Base-by-base conservation (phyloP, 179 eudicot genomes). In the Drosera spatulata region DNA sequence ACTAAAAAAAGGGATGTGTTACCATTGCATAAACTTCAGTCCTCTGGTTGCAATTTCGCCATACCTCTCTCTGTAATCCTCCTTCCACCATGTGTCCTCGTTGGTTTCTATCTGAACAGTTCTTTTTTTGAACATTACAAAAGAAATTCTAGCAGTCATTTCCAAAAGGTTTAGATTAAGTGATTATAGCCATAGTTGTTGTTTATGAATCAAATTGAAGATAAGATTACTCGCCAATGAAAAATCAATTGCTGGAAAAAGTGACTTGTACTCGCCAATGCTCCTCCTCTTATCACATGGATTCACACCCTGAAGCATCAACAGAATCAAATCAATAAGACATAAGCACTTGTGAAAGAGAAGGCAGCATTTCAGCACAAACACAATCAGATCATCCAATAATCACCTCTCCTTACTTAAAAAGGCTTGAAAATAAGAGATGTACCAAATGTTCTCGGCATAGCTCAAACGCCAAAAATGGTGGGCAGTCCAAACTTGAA, bases 171-270 rank as follows among this genome's bases (percentile, higher is more conserved):
- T 1, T 37, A 3, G 39, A 6, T 2, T 11, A 51, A 12, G 54
- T 51, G 33, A 51, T 51, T 7, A 51, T 12, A 7, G 5, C 3
- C n/a, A 5, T 13, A 2, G 3, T 60, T 46, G 13, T 10, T 44
- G 50, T 45, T 47, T n/a, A n/a, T n/a, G n/a, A n/a, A n/a, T 51
- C 2, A 60, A n/a, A 8, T 46, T 54, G 51, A 64, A 43, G 37
- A 40, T 53, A 15, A 46, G 41, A 58, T 40, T 60, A 84, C 85
- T 88, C 81, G 71, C 98, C 93, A 76, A 61, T 43, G 98, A 88
- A 76, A 88, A 86, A 75, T 91, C 98, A 63, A 91, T 73, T 50
- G 95, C 95, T 56, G 98, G 98, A 67, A 91, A 91, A 65, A 86
- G 77, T 15, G 79, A 66, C 70, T 79, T 72, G 39, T 84, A 88